These are phyloP conservation scores for Coniochaeta prunicola DNA, from an alignment of 2,329 filamentous ascomycete genomes.

Conservation along the genomic window DNA sequence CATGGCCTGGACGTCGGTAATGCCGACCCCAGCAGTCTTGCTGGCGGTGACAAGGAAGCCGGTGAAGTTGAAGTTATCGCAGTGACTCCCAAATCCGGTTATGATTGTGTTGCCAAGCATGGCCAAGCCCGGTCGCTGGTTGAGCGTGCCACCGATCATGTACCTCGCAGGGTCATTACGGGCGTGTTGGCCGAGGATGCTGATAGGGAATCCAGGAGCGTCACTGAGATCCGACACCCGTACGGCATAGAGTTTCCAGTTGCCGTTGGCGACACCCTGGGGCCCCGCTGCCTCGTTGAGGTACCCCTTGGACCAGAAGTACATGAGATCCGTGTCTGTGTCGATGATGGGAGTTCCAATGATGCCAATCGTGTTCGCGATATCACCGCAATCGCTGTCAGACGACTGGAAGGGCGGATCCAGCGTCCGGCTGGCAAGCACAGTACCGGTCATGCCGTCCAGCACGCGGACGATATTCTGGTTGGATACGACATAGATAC, in stretches of 20 bases:
- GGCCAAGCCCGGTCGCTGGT: slow-evolving; percentile 42
- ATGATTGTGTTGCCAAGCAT: slow-evolving; percentile 39
- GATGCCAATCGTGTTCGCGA: slow-evolving; percentile 27
- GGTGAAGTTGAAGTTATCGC: slow-evolving; percentile 49
- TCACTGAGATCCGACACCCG: slow-evolving; percentile 6
- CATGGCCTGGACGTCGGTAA: slow-evolving; percentile 8
- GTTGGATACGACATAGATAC: slow-evolving; percentile 29
- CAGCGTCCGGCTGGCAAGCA: slow-evolving; percentile 26
- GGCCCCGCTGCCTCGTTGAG: too few relatives aligned
- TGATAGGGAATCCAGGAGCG: slow-evolving; percentile 31
- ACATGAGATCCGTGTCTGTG: slow-evolving; percentile 23
- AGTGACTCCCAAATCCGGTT: slow-evolving; percentile 47
- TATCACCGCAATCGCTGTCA: slow-evolving; percentile 31
- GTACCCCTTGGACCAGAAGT: slow-evolving; percentile 29
- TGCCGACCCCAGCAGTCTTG: slow-evolving; percentile 24
- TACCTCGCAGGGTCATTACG: slow-evolving; percentile 38
- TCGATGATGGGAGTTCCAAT: slow-evolving; percentile 29
- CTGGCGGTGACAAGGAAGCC: slow-evolving; percentile 43
- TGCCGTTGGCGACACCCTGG: too few relatives aligned
- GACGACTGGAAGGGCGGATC: slow-evolving; percentile 28
- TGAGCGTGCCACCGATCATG: slow-evolving; percentile 43
- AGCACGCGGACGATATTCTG: slow-evolving; percentile 31
- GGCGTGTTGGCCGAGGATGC: slow-evolving; percentile 34
- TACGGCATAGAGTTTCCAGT: slow-evolving; percentile 9
- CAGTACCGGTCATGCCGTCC: slow-evolving; percentile 30